A percentile compares a stretch with the other conserved stretches of the same genome.
Conservation (phyloP, 805 yeast genomes). For the Spencermartinsiella europaea region DNA sequence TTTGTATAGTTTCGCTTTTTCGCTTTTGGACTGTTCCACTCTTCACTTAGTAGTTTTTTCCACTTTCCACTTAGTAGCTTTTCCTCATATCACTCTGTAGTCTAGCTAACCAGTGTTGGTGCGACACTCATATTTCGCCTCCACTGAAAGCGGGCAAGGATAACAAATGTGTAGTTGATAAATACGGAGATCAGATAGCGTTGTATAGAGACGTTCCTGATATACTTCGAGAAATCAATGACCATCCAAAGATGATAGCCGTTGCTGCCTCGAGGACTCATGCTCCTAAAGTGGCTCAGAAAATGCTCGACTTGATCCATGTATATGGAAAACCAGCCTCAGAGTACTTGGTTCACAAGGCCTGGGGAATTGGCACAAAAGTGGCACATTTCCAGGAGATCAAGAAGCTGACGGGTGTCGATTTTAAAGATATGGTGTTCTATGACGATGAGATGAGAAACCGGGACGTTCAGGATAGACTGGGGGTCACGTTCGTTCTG, state of each 20-base stretch:
- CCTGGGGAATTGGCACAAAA: slow-evolving; percentile 42
- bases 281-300: slow-evolving; percentile 70
- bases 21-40: too few relatives aligned
- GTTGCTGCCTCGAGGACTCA: slow-evolving; percentile 72
- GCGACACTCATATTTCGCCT: slow-evolving; percentile 63
- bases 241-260: slow-evolving; percentile 45
- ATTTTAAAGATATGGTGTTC: slow-evolving; percentile 48
- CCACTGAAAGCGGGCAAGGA: slow-evolving; percentile 43
- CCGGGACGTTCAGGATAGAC: slow-evolving; percentile 57
- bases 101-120: slow-evolving; percentile 54
- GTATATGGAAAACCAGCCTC: slow-evolving; percentile 51
- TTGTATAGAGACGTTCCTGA: slow-evolving; percentile 66
- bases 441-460: slow-evolving; percentile 81
- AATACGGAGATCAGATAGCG: slow-evolving; percentile 48
- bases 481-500: slow-evolving; percentile 67
- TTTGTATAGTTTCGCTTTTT: background rate
- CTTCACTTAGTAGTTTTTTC: too few relatives aligned
- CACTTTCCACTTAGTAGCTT: too few relatives aligned
- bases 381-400: slow-evolving; percentile 50
- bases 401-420: slow-evolving; percentile 43
- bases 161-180: slow-evolving; percentile 43
- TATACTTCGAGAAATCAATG: slow-evolving; percentile 50
- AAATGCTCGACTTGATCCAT: slow-evolving; percentile 49
- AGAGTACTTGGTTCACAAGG: slow-evolving; percentile 41
- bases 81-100: too few relatives aligned